Evolutionary conservation across 352 stramenopile genomes (phyloP).

Genomic region (Phytopythium helicoides): DNA sequence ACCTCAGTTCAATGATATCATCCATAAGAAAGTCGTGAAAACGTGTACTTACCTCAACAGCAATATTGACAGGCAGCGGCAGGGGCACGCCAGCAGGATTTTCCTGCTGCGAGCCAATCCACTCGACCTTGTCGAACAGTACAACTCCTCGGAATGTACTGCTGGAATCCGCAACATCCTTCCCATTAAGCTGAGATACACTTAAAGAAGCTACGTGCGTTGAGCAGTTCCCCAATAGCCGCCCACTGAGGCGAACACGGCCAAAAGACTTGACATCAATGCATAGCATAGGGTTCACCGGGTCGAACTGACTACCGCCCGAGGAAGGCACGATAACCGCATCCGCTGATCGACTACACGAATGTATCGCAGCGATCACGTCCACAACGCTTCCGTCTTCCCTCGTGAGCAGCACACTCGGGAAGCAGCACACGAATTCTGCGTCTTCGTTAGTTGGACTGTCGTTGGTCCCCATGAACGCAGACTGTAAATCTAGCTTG

Average conservation of each 20-base stretch:
- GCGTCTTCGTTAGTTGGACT: not conserved
- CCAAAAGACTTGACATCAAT: not conserved
- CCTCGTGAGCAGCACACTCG: slow-evolving; percentile 1
- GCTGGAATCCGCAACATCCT: not conserved
- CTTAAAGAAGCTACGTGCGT: not conserved
- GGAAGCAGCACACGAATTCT: slow-evolving; percentile 2
- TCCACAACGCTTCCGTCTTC: not conserved
- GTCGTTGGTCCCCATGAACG: not conserved
- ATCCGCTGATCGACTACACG: not conserved
- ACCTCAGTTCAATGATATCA: not conserved
- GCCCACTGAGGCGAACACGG: not conserved
- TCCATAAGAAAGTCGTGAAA: no score
- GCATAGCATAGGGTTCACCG: not conserved
- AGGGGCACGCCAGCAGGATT: not conserved
- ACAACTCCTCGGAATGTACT: not conserved
- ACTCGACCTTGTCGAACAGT: not conserved
- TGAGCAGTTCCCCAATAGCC: not conserved
- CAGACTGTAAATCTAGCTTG: not conserved
- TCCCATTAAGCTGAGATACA: not conserved
- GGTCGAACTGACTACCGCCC: not conserved
- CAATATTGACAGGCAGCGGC: not conserved
- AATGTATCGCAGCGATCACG: not conserved
- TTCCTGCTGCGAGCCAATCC: not conserved
- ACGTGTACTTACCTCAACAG: slow-evolving; percentile 6
- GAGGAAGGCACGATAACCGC: not conserved